These are phyloP conservation scores for Penicillium daleae DNA, from an alignment of 495 filamentous ascomycete genomes.

Conservation along the genomic window DNA sequence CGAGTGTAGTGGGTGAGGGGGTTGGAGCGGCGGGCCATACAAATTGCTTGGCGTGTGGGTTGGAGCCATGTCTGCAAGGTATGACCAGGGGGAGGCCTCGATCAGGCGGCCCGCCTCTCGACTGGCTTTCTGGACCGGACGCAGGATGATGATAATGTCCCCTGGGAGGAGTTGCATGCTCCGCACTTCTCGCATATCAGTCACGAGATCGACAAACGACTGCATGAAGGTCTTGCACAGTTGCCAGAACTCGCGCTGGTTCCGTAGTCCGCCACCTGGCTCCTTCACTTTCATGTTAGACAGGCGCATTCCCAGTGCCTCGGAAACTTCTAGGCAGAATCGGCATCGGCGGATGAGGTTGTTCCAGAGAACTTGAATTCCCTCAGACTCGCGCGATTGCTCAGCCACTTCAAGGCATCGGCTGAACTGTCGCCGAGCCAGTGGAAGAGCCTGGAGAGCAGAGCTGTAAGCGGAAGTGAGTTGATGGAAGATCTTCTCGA, in stretches of 20 bases:
- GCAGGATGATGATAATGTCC: constrained; percentile 70
- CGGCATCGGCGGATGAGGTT: constrained; percentile 68
- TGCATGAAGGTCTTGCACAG: constrained; percentile 77
- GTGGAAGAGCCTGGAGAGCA: constrained; percentile 67
- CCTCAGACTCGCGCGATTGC: constrained; percentile 49
- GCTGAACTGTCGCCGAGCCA: constrained; percentile 64
- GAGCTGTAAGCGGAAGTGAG: constrained; percentile 68
- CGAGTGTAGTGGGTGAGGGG: constrained; percentile 36
- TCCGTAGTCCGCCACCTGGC: constrained; percentile 67
- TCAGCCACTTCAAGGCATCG: constrained; percentile 51
- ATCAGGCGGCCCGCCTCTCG: constrained; percentile 76
- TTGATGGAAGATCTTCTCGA: constrained; percentile 78
- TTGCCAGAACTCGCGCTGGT: constrained; percentile 79
- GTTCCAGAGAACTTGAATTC: constrained; percentile 67
- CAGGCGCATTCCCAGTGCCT: constrained; percentile 68
- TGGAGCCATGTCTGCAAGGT: constrained; percentile 46
- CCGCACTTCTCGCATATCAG: constrained; percentile 69
- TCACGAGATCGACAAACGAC: constrained; percentile 74
- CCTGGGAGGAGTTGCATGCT: constrained; percentile 64
- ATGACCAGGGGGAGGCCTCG: constrained; percentile 76
- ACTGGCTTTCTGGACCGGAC: constrained; percentile 74
- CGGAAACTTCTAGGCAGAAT: constrained; percentile 65
- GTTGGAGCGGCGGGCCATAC: constrained; percentile 47
- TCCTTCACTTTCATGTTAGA: constrained; percentile 85
- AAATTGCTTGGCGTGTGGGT: constrained; percentile 34